These are phyloP conservation scores for Barnettozyma botsteinii DNA, from an alignment of 805 yeast genomes.

Conservation along the genomic window DNA sequence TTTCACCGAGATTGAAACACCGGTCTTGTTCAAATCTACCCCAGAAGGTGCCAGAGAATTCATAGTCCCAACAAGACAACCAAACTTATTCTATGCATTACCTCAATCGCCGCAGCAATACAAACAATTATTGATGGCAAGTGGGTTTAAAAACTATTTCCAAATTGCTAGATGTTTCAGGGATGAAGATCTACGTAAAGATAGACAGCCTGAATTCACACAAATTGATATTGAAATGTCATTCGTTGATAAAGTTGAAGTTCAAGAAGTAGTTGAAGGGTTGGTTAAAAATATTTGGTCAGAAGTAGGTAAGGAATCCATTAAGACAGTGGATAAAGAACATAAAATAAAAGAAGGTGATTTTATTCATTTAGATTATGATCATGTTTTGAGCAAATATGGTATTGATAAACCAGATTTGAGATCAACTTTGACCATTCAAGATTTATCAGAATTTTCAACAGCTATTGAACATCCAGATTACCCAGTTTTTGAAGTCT, in stretches of 20 bases:
- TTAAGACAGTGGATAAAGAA: constrained; percentile 21
- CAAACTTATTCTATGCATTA: constrained; percentile 67
- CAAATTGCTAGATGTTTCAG: constrained; percentile 93
- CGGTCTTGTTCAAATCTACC: constrained; percentile 86
- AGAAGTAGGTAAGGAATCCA: constrained; percentile 31
- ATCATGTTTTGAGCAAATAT: constrained; percentile 61
- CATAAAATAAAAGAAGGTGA: constrained; percentile 15
- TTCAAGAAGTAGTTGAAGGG: constrained; percentile 56
- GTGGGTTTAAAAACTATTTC: constrained; percentile 80
- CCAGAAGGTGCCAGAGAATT: constrained; percentile 98
- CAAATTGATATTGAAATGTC: constrained; percentile 96
- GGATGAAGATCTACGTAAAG: constrained; percentile 92
- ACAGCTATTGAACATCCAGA: constrained; percentile 31
- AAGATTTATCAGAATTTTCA: constrained; percentile 20
- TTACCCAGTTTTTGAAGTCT: constrained; percentile 71
- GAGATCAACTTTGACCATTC: constrained; percentile 45
- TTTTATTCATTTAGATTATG: constrained; percentile 50
- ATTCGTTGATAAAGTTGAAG: constrained; percentile 64
- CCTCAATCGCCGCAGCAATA: constrained; percentile 99
- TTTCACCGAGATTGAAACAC: constrained; percentile 89
- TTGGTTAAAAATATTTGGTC: constrained; percentile 54
- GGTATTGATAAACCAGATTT: constrained; percentile 97
- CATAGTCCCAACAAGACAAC: constrained; percentile 79
- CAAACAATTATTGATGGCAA: constrained; percentile 90
- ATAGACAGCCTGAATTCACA: constrained; percentile 96